These are phyloP conservation scores for Leishmania martiniquensis DNA, from an alignment of 208 protist genomes.

Conservation along the genomic window DNA sequence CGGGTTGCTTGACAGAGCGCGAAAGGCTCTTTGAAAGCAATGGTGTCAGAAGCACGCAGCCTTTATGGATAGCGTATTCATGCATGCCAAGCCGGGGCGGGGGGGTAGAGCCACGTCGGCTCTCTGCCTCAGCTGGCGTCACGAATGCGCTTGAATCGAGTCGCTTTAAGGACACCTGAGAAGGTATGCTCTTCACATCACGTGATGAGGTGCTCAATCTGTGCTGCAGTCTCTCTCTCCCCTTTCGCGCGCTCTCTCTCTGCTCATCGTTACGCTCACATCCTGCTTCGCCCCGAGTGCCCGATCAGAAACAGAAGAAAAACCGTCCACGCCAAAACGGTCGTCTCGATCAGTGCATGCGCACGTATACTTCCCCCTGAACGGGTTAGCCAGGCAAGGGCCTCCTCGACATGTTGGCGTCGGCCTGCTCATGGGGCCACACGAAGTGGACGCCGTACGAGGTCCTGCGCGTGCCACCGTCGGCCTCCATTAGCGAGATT, in stretches of 20 bases:
- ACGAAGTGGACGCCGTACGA: constrained; percentile 57
- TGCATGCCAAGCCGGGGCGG: not conserved
- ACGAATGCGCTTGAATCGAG: not conserved
- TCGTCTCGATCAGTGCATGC: not conserved
- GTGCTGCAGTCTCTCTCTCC: no score
- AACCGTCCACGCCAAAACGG: no score
- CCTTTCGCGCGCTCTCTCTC: no score
- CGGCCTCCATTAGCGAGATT: constrained; percentile 54
- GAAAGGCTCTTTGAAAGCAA: not conserved
- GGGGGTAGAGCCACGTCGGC: not conserved
- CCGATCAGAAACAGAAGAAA: no score
- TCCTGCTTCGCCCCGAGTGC: not conserved
- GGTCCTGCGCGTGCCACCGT: constrained; percentile 46
- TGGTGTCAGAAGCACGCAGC: not conserved
- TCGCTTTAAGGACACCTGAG: not conserved
- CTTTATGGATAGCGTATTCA: not conserved
- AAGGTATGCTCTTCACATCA: not conserved
- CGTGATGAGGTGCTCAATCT: not conserved
- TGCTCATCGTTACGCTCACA: not conserved
- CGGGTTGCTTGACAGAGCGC: not conserved
- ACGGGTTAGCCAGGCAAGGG: not conserved
- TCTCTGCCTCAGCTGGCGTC: not conserved
- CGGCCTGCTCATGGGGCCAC: constrained; percentile 28
- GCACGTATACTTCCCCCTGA: not conserved
- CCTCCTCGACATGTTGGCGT: not conserved